Evolutionary conservation across 192 early-diverging fungal genomes (phyloP).

Genomic region (Podila horticola): DNA sequence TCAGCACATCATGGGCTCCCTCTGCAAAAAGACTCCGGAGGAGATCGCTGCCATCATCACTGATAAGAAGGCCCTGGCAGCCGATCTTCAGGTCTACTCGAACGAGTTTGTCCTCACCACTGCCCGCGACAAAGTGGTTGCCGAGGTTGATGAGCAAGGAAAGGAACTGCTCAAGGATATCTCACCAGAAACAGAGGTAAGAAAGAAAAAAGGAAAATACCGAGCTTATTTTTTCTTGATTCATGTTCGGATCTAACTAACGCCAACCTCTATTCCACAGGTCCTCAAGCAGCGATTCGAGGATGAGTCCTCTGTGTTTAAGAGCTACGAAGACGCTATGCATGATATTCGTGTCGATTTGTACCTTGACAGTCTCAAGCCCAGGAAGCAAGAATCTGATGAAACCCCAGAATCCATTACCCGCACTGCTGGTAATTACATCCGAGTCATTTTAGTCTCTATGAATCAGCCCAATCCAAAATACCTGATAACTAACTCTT

Average conservation of each 20-base stretch:
- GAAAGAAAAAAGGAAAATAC: neutral
- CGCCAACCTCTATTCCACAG: conserved; percentile 4
- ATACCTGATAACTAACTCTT: neutral
- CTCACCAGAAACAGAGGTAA: conserved; percentile 50
- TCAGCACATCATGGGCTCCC: conserved; percentile 54
- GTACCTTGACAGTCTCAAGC: conserved; percentile 40
- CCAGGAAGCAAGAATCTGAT: conserved; percentile 34
- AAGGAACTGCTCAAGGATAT: conserved; percentile 54
- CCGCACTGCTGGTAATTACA: conserved; percentile 19
- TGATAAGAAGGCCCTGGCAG: conserved; percentile 52
- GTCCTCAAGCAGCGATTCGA: conserved; percentile 53
- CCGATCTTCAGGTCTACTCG: conserved; percentile 54
- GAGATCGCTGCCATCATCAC: conserved; percentile 52
- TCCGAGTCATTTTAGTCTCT: neutral
- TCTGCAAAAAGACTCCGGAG: conserved; percentile 56
- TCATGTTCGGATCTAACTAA: too few species aligned
- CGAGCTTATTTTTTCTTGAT: neutral
- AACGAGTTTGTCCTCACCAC: conserved; percentile 54
- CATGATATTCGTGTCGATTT: conserved; percentile 48
- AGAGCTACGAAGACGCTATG: conserved; percentile 51
- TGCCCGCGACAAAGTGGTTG: conserved; percentile 52
- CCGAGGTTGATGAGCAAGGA: conserved; percentile 56
- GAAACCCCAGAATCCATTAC: conserved; percentile 20
- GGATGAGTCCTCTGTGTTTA: conserved; percentile 47
- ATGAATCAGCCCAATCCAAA: neutral